Evolutionary conservation across 176 grass and related monocot genomes (phyloP), one percentile per base, ranked within the genome.

Genomic region (Bromus sterilis): DNA sequence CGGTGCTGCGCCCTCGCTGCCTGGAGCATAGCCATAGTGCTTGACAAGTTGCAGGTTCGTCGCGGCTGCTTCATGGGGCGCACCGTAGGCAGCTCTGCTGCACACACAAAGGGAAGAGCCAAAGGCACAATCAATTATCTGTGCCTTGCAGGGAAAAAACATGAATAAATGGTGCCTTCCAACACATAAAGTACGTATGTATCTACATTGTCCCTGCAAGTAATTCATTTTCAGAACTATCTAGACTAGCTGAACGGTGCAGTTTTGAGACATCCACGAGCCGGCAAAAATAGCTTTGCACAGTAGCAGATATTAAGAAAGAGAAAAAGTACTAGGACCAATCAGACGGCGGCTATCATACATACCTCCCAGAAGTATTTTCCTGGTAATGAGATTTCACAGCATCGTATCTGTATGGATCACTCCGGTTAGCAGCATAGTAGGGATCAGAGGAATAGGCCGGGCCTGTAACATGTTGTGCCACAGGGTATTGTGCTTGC

Each of bases 301-400:
- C 37, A n/a, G 31, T 26, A 46, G 43, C 12, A 85, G 14, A 77
- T 28, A 73, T n/a, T 36, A 85, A 48, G 25, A 71, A 31, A 65
- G 64, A 36, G 0, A 30, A 18, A 18, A 77, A 77, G 26, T 56
- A 75, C 18, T 43, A n/a, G 14, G 57, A 40, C 43, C 16, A 79
- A 79, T 29, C 32, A n/a, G n/a, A n/a, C n/a, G 59, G 44, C 30
- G 33, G n/a, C 23, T 63, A 79, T 30, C 69, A 43, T 84, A 64
- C 18, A 16, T 89, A 92, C 91, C 87, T 46, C 65, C 30, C 72
- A 29, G 49, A 58, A 66, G 56, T 40, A 66, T 42, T 84, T 77
- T 81, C 80, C 26, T 65, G 77, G 78, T 84, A 67, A 21, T 84
- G 35, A 67, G 70, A 39, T 78, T 65, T 79, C 63, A 59, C 6